Percentiles rank a stretch among this genome's conserved stretches.
Evolutionary conservation across 148 eudicot genomes (phyloP).

Genomic region (Selenicereus undatus): DNA sequence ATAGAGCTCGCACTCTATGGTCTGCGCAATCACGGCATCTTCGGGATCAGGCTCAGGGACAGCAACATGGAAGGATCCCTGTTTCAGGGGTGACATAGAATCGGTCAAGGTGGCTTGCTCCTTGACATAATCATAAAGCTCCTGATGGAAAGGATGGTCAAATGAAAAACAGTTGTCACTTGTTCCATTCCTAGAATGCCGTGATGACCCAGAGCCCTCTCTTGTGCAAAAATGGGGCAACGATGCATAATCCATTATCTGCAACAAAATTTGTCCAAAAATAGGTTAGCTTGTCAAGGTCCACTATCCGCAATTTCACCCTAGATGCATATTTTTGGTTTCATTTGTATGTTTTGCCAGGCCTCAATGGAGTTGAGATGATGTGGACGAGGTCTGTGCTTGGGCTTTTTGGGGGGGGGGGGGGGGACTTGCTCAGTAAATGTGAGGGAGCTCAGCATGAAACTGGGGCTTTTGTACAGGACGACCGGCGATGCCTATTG

Average conservation of each 20-base stretch:
- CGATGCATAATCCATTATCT: slow-evolving; percentile 92
- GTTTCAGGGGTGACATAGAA: slow-evolving; percentile 40
- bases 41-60: slow-evolving; percentile 71
- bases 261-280: slow-evolving; percentile 20
- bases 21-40: slow-evolving; percentile 68
- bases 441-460: too few species aligned
- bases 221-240: slow-evolving; percentile 93
- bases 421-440: too few species aligned
- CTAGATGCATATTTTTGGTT: neutral
- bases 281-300: neutral
- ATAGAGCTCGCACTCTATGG: slow-evolving; percentile 73
- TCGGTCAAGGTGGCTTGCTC: slow-evolving; percentile 45
- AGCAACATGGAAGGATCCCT: slow-evolving; percentile 77
- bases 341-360: neutral
- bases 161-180: slow-evolving; percentile 59
- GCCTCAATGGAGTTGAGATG: neutral
- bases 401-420: neutral
- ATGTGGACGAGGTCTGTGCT: too few species aligned
- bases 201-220: slow-evolving; percentile 88
- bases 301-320: too few species aligned
- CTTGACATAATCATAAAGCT: slow-evolving; percentile 56
- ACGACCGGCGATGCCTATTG: neutral
- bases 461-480: too few species aligned
- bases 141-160: slow-evolving; percentile 69
- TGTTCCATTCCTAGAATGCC: slow-evolving; percentile 56